These are phyloP conservation scores for Arthrobotrys sinensis DNA, from an alignment of 2,329 filamentous ascomycete species.

Conservation along the genomic window DNA sequence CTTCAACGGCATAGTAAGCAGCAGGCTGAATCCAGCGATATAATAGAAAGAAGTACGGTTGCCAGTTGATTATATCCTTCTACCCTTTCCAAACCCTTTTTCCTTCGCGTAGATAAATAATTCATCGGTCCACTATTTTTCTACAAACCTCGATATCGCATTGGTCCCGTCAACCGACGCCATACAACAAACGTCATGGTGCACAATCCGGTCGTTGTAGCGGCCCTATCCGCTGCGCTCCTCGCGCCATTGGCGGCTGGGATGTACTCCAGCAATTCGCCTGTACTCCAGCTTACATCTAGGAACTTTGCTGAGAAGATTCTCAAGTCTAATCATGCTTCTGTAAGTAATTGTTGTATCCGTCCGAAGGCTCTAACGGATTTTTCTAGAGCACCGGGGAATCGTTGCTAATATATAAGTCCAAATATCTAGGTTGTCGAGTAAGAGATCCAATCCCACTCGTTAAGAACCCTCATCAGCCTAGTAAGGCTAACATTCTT, in stretches of 20 bases:
- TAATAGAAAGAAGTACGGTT: conserved; percentile 36
- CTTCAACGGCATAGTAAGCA: conserved; percentile 48
- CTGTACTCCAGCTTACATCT: conserved; percentile 84
- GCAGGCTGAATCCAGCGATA: conserved; percentile 45
- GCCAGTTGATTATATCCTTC: conserved; percentile 17
- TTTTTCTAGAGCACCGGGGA: not conserved
- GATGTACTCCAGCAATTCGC: conserved; percentile 87
- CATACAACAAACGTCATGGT: conserved; percentile 70
- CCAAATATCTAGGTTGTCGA: conserved; percentile 71
- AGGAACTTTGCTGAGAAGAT: conserved; percentile 87
- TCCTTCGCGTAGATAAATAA: conserved; percentile 21
- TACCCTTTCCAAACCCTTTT: conserved; percentile 23
- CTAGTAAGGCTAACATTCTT: conserved; percentile 37
- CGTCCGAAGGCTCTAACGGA: not conserved
- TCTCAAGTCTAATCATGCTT: conserved; percentile 89
- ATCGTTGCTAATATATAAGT: conserved; percentile 29
- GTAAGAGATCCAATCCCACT: conserved; percentile 67
- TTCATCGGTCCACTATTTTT: not conserved
- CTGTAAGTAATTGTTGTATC: conserved; percentile 73
- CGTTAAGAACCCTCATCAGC: not conserved
- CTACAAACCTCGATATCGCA: not conserved
- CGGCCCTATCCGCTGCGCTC: conserved; percentile 74
- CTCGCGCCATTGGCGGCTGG: conserved; percentile 78
- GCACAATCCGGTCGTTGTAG: conserved; percentile 67
- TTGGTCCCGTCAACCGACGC: conserved; percentile 5